Percentiles rank a stretch among this genome's conserved stretches.
These are phyloP conservation scores for Lithocarpus polystachyus DNA, from an alignment of 306 rosid species.

Conservation along the genomic window DNA sequence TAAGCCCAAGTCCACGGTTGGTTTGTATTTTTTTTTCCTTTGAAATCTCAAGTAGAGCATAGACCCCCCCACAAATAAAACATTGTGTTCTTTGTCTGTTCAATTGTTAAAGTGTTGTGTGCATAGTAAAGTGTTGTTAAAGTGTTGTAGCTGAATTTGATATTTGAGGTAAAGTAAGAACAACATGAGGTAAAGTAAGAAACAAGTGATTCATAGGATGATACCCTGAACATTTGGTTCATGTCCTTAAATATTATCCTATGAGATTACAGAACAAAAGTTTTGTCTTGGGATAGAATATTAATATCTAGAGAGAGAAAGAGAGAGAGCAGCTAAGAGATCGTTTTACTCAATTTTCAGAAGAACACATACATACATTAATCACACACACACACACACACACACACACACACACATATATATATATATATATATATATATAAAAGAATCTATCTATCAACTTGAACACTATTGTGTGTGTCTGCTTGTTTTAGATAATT, in stretches of 20 bases:
- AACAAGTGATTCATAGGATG: not conserved
- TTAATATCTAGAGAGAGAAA: not conserved
- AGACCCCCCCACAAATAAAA: no score
- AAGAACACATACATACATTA: not conserved
- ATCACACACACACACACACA: no score
- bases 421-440: no score
- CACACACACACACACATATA: no score
- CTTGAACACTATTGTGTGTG: not conserved
- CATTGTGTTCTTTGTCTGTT: no score
- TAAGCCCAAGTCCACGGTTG: no score
- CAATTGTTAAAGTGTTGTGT: no score
- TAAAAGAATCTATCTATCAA: not conserved
- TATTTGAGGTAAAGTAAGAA: no score
- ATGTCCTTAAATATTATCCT: not conserved
- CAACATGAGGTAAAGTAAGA: not conserved
- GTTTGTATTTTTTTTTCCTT: no score
- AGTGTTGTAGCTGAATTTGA: no score
- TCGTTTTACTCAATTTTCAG: not conserved
- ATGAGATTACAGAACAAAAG: not conserved
- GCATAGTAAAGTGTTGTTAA: no score
- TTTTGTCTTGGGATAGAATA: not conserved
- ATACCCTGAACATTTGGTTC: not conserved
- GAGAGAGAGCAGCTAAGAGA: not conserved
- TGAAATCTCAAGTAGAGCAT: no score
- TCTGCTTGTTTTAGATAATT: conserved; percentile 18